Evolutionary conservation across 331 rosid species (phyloP).

Genomic region (Acacia pycnantha): DNA sequence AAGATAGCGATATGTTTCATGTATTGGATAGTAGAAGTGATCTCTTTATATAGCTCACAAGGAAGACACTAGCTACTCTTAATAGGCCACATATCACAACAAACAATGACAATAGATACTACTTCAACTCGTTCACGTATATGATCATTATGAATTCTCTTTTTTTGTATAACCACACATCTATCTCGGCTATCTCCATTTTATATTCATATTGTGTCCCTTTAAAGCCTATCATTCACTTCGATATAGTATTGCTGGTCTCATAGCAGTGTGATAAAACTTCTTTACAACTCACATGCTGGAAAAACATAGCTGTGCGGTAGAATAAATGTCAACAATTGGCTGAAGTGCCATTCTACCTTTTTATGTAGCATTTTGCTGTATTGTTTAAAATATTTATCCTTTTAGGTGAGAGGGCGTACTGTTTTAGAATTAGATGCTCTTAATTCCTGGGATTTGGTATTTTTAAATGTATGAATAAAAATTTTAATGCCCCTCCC

Average conservation of each 20-base stretch:
- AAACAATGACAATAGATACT: background rate
- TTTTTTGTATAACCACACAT: too few species aligned
- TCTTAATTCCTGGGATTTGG: constrained; percentile 12
- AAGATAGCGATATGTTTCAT: background rate
- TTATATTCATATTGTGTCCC: too few species aligned
- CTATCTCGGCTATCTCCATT: too few species aligned
- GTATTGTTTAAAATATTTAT: background rate
- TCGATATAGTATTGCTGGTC: too few species aligned
- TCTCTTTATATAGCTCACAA: background rate
- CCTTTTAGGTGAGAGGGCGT: background rate
- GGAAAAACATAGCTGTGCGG: background rate
- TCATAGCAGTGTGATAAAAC: background rate
- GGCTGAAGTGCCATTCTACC: background rate
- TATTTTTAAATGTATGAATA: background rate
- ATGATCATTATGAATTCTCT: too few species aligned
- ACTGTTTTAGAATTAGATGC: background rate
- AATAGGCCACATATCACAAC: background rate
- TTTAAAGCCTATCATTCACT: too few species aligned
- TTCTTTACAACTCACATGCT: background rate
- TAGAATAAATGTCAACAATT: background rate
- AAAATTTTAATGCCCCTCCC: background rate
- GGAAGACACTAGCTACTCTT: background rate
- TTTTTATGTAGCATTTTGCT: background rate
- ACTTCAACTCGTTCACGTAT: too few species aligned
- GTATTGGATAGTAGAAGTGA: background rate